Conservation (phyloP, 164 flowering plant genomes). For the Nymphaea colorata region DNA sequence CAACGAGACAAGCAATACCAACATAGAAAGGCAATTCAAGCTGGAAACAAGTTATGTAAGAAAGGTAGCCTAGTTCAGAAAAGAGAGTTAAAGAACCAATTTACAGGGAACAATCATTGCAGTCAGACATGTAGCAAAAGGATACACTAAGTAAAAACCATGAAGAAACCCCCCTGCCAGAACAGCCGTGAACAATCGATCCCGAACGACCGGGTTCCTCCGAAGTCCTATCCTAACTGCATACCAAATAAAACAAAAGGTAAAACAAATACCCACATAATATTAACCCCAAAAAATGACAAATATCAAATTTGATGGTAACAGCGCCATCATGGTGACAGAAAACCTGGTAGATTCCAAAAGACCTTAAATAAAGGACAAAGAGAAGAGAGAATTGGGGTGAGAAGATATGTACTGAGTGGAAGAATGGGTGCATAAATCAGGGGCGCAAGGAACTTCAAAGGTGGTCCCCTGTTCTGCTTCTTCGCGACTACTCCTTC, state of each 20-base stretch:
- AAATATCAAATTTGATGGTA: background rate
- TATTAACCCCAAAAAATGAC: background rate
- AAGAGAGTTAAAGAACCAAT: too few species aligned
- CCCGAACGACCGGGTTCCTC: conserved; percentile 75
- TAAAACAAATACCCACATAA: background rate
- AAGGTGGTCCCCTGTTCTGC: conserved; percentile 32
- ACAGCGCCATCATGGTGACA: conserved; percentile 1
- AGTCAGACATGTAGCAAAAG: conserved; percentile 16
- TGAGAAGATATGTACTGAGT: conserved; percentile 45
- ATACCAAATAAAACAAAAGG: conserved; percentile 5
- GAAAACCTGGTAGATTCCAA: conserved; percentile 3
- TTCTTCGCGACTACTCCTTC: conserved; percentile 23
- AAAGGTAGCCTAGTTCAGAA: too few species aligned
- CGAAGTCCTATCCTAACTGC: conserved; percentile 73
- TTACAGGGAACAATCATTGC: too few species aligned
- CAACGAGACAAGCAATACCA: too few species aligned
- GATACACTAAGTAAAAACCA: conserved; percentile 92
- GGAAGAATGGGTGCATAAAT: conserved; percentile 92
- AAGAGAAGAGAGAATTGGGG: too few species aligned
- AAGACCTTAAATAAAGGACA: background rate
- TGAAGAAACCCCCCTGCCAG: conserved; percentile 87
- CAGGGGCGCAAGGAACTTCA: conserved; percentile 72
- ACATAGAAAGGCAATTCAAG: too few species aligned
- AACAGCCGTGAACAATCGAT: conserved; percentile 69
- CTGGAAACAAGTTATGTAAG: too few species aligned